Evolutionary conservation across 2,329 filamentous ascomycete species (phyloP), one percentile per base, ranked within the genome.

Genomic region (Diaporthe helianthi): DNA sequence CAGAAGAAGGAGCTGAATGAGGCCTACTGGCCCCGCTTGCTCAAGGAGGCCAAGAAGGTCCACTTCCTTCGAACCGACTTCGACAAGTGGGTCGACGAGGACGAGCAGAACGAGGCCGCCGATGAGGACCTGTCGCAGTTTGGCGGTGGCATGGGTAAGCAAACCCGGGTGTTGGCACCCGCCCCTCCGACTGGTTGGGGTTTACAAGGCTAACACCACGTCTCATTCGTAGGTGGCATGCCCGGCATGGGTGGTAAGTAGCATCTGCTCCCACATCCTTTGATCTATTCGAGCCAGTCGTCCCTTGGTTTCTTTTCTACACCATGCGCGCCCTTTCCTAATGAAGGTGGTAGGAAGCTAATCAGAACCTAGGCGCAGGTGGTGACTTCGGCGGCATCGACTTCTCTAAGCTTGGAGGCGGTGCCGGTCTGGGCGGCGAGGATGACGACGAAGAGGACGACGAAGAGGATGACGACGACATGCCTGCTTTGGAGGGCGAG

Each of bases 51-150:
- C 75, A 91, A 93, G 87, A 97, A 93, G 86, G 84, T 93, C 67
- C 96, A 98, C 84, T 99, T 94, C 89, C 83, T 99, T 78, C 97
- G 97, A 91, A 98, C 96, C 73, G 92, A 99, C 84, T 99, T 99
- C 77, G 94, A 98, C 86, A 98, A 97, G 92, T 98, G 94, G 94
- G 93, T 97, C 77, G 94, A 98, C 76, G 93, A 98, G 89, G 94
- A 99, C 79, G 96, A 99, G 88, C 96, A 99, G 85, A 92, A 98
- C 78, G 94, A 93, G 82, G 91, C 88, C 71, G 85, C 89, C 60
- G 93, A 97, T 73, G 94, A 97, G 68, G 94, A 97, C 81, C 83
- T 90, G 75, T 88, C 87, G 73, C 85, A 89, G 79, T 90, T 88
- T 75, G 88, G 86, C 69, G 64, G 53, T 38, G 88, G 88, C 73